These are phyloP conservation scores for Themeda triandra DNA, from an alignment of 176 grass and related monocot genomes.

Conservation along the genomic window DNA sequence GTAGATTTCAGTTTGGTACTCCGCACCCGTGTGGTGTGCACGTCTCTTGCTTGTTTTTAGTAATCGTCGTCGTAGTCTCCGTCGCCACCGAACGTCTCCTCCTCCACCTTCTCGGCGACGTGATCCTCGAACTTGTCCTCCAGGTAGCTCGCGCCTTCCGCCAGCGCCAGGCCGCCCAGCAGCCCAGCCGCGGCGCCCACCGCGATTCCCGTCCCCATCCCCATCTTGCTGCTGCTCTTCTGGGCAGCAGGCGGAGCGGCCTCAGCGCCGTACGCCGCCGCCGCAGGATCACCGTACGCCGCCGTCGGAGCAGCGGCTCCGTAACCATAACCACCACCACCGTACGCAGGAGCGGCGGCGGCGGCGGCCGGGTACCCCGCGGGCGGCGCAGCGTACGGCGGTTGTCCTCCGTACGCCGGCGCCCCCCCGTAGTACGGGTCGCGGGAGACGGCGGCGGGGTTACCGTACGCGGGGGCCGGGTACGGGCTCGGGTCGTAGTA, in stretches of 20 bases:
- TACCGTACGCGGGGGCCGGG: conserved; percentile 27
- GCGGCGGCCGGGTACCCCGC: neutral
- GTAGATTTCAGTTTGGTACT: neutral
- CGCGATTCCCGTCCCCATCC: conserved; percentile 61
- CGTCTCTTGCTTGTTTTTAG: neutral
- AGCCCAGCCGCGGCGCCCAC: conserved; percentile 65
- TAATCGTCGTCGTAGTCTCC: neutral
- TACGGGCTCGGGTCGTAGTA: conserved; percentile 35
- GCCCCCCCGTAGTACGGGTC: neutral
- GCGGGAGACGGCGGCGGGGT: neutral
- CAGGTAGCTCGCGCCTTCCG: conserved; percentile 57
- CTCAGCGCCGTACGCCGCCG: neutral
- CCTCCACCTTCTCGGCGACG: conserved; percentile 63
- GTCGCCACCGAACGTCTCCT: conserved; percentile 4
- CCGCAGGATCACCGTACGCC: neutral
- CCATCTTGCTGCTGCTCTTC: conserved; percentile 48
- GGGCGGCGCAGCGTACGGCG: neutral
- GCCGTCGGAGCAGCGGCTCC: neutral
- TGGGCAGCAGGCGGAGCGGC: neutral
- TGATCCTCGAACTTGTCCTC: conserved; percentile 71
- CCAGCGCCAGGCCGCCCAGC: conserved; percentile 64
- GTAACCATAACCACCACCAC: neutral
- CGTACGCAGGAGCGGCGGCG: neutral
- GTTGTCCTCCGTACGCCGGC: neutral
- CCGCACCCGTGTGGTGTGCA: neutral